A percentile compares a stretch with the other conserved stretches of the same genome.
Evolutionary conservation across 169 alveolate species (phyloP).

Genomic region (Cryptosporidium parvum): DNA sequence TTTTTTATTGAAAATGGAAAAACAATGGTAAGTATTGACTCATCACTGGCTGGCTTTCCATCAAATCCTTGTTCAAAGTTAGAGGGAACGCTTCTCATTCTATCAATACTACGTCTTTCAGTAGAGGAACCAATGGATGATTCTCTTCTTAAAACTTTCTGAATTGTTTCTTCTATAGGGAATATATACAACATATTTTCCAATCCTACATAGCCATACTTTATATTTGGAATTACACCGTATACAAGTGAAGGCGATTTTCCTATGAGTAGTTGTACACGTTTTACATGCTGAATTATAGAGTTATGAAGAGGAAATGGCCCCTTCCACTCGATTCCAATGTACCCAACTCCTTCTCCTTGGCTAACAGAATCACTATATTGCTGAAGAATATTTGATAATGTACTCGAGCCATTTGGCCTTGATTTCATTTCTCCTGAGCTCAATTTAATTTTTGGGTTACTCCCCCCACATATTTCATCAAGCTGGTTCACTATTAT

Average conservation of each 20-base stretch:
- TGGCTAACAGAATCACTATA: conserved; percentile 43
- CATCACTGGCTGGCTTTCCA: conserved; percentile 1
- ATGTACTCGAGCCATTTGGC: conserved; percentile 19
- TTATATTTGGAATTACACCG: conserved; percentile 37
- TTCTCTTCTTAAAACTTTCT: background rate
- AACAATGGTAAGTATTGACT: conserved; percentile 12
- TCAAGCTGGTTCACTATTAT: conserved; percentile 21
- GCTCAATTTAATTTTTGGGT: conserved; percentile 25
- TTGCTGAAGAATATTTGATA: conserved; percentile 43
- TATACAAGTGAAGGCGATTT: conserved; percentile 50
- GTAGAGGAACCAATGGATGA: background rate
- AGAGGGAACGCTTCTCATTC: conserved; percentile 1
- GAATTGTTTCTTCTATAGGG: conserved; percentile 11
- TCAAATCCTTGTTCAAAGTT: conserved; percentile 5
- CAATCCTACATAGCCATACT: conserved; percentile 46
- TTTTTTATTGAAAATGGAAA: conserved; percentile 51
- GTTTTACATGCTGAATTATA: conserved; percentile 42
- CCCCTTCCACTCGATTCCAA: conserved; percentile 74
- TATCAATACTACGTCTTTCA: conserved; percentile 1
- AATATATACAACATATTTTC: conserved; percentile 60
- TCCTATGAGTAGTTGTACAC: conserved; percentile 54
- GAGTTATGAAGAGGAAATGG: conserved; percentile 44
- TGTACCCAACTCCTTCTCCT: conserved; percentile 70
- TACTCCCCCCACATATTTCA: conserved; percentile 64
- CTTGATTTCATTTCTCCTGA: background rate